Evolutionary conservation across 1,284 basidiomycete genomes (phyloP), one percentile per base, ranked within the genome.

Genomic region (Paramarasmius palmivorus): DNA sequence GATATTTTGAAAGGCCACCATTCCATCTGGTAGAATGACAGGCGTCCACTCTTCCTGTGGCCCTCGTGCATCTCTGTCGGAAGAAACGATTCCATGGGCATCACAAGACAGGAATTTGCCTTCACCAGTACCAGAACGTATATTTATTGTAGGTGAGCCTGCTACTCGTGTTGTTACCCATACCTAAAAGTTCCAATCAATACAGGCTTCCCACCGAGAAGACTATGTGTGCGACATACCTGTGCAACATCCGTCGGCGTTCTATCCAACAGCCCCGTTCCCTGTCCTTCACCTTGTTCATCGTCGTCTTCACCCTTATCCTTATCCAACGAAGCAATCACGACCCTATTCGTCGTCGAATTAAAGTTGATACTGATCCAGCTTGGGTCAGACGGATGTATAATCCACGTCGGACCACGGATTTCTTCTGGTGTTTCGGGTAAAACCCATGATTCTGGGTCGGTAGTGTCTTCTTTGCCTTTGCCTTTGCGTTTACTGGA

Each of bases 21-120:
- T 89, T 42, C 88, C 88, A 61, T 87, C 86, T 4, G 86, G 81
- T 20, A 91, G 69, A 55, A 91, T 75, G 23, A 90, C 77, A 2
- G 89, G 87, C 2, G 86, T 88, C 90, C 90, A 94, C 67, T 93
- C 90, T 67, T 95, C 92, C 67, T 93, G 90, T 5, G 89, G 86
- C 1, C 92, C 92, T 38, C 92, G 79, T 7, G 91, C 91, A 65
- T 92, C 92, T 52, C 88, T 76, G 63, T 93, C 88, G 36, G 90
- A 88, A 57, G 86, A 83, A 9, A 94, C 87, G 15, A 92, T 70
- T 2, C 92, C 92, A 62, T 92, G 84, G 56, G 86, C 80, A 71
- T 94, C 90, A 68, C 88, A 90, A 15, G 90, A 92, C 45, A 95
- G 71, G 66, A 93, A 95, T 67, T 92, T 93, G 17, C 91, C 91